Evolutionary conservation across 176 grass and related monocot genomes (phyloP).

Genomic region (Ensete glaucum): DNA sequence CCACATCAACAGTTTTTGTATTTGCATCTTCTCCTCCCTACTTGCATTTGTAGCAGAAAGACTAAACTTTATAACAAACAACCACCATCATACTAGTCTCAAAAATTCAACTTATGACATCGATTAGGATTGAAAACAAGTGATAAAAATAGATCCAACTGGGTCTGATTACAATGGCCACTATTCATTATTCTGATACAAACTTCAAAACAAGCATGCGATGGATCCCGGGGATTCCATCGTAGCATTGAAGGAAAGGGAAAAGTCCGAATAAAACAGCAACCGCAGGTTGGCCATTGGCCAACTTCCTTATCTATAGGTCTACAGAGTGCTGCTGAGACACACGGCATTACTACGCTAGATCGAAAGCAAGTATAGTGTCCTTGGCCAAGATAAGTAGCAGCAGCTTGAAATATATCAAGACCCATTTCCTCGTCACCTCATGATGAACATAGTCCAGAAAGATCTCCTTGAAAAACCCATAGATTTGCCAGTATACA

Average conservation of each 20-base stretch:
- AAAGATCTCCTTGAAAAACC: slow-evolving; percentile 88
- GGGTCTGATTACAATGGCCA: not conserved
- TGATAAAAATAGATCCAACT: not conserved
- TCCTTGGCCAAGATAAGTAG: slow-evolving; percentile 76
- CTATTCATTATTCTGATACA: not conserved
- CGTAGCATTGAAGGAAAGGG: not conserved
- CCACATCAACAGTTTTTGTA: too few species aligned
- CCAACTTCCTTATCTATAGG: not conserved
- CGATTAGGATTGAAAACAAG: not conserved
- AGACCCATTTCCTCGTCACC: slow-evolving; percentile 67
- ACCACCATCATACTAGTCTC: too few species aligned
- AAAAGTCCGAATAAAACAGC: not conserved
- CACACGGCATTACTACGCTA: slow-evolving; percentile 30
- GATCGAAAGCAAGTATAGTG: slow-evolving; percentile 47
- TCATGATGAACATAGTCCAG: slow-evolving; percentile 82
- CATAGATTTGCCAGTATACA: slow-evolving; percentile 73
- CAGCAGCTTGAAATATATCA: slow-evolving; percentile 78
- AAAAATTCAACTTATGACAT: not conserved
- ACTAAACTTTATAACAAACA: too few species aligned
- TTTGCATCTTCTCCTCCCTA: too few species aligned
- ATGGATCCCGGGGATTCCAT: not conserved
- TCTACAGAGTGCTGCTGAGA: not conserved
- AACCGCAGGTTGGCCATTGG: not conserved
- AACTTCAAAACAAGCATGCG: not conserved
- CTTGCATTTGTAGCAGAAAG: too few species aligned